phyloP scores from a whole-genome alignment of 768 basidiomycete genomes.

The Crepidotus variabilis region DNA sequence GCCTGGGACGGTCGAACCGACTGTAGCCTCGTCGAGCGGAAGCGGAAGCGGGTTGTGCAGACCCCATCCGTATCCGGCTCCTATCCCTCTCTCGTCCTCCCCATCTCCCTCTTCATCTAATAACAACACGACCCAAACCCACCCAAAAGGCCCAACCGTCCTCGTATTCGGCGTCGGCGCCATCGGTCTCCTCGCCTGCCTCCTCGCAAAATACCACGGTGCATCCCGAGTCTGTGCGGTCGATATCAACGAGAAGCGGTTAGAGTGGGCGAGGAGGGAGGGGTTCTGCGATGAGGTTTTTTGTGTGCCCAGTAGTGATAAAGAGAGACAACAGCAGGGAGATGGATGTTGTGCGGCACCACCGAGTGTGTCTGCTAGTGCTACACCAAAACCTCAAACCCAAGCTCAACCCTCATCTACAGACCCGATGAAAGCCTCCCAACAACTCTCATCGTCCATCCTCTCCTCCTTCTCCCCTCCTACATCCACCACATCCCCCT shows the following conservation, averaged over 20 bases:
- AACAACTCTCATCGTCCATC: constrained; percentile 48
- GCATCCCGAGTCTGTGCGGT: constrained; percentile 69
- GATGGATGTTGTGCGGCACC: constrained; percentile 11
- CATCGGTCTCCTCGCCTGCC: constrained; percentile 87
- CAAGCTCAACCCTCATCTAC: constrained; percentile 11
- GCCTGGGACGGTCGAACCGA: neutral
- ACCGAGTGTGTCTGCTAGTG: no score
- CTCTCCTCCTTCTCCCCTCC: constrained; percentile 53
- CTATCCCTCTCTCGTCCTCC: neutral
- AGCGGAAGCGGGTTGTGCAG: no score
- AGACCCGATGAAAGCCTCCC: constrained; percentile 54
- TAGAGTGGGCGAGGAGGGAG: constrained; percentile 71
- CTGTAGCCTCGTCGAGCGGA: neutral
- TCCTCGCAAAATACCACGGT: constrained; percentile 70
- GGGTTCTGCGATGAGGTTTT: constrained; percentile 77
- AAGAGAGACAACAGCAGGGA: no score
- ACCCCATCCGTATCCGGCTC: neutral
- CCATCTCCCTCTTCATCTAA: constrained; percentile 7
- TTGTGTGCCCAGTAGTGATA: constrained; percentile 40
- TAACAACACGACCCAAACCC: constrained; percentile 11
- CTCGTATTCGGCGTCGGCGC: constrained; percentile 92
- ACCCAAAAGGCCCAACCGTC: constrained; percentile 57
- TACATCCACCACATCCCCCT: constrained; percentile 26
- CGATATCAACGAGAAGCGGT: constrained; percentile 82
- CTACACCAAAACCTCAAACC: neutral